Evolutionary conservation across 352 stramenopile genomes (phyloP), one percentile per base, ranked within the genome.

Genomic region (Globisporangium nodosum): DNA sequence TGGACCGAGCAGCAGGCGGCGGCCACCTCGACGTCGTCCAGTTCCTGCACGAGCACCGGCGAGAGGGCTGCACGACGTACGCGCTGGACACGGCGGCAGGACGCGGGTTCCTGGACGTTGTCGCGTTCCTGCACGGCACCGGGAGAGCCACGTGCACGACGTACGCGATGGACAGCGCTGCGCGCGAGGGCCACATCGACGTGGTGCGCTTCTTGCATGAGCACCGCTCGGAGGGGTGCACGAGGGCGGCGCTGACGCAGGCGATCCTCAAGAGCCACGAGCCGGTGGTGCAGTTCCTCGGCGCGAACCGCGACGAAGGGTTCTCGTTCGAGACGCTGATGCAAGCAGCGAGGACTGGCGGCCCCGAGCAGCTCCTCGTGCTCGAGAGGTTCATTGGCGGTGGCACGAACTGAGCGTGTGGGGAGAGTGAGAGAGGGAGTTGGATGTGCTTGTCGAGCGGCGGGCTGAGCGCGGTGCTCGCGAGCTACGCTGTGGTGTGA

Each of bases 141-240:
- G 31, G 33, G 8, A 21, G 15, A 12, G 42, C 33, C 5, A 51
- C 45, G 24, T 61, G 45, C 37, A 64, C 58, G 20, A 48, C 42
- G 21, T 39, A 54, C 4, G 58, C 52, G 13, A 64, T 64, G 52
- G 58, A 64, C 52, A 53, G 42, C 20, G 54, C 59, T 15, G 54
- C 43, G 8, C 42, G 35, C 7, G 15, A 55, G 21, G 52, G 52
- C 7, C 52, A 61, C 31, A 27, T 60, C 13, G 37, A 65, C 21
- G 48, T 65, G 6, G 52, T 65, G 13, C 43, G 20, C 13, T 65
- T 62, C 27, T 39, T 65, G 31, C 52, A 65, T 7, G 53, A 48
- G 21, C 16, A 62, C 15, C 52, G 58, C 21, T 40, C 27, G 2
- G 58, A 64, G 37, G 51, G 58, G 8, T 64, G 58, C 51, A 62